Base-by-base conservation (phyloP, 2,329 filamentous ascomycete species). In the Nemania sp. region DNA sequence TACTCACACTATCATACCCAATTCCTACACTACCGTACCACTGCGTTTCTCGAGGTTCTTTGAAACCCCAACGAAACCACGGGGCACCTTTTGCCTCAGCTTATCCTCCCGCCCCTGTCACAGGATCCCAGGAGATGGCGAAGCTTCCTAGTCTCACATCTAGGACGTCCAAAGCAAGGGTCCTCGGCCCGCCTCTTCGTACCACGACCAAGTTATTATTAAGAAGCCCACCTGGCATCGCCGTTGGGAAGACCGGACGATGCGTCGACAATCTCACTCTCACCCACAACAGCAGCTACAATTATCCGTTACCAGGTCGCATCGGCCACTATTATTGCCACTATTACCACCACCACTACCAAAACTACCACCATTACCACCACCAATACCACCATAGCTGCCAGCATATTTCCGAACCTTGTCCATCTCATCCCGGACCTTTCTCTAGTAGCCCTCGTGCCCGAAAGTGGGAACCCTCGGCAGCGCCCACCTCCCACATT, bases 11-110 rank as follows among this genome's bases (percentile, higher is more conserved):
- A n/a, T n/a, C n/a, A n/a, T n/a, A n/a, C n/a, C n/a, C n/a, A n/a
- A n/a, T n/a, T n/a, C n/a, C n/a, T n/a, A n/a, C n/a, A n/a, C n/a
- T n/a, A n/a, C n/a, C n/a, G n/a, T 29, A 7, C 25, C 25, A 29
- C 9, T 53, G 62, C 61, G 65, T 69, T 66, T 68, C 25, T 29
- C 25, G 25, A 63, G 65, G 64, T 54, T 63, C 59, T 59, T 67
- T 69, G 69, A 71, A 70, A 71, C 69, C 64, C 60, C 63, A 63
- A 70, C 69, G 68, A 71, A 70, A 70, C 68, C 17, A 57, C 60
- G 65, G 58, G 58, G 63, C 51, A 57, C 54, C 62, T 18, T 46
- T 64, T 69, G 65, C 67, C 65, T 60, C 66, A 68, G 62, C 56
- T 49, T 59, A 50, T 51, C 50, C 3, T 52, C 25, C 13, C 32